phyloP scores from a whole-genome alignment of 805 yeast species.

The Hanseniaspora osmophila region DNA sequence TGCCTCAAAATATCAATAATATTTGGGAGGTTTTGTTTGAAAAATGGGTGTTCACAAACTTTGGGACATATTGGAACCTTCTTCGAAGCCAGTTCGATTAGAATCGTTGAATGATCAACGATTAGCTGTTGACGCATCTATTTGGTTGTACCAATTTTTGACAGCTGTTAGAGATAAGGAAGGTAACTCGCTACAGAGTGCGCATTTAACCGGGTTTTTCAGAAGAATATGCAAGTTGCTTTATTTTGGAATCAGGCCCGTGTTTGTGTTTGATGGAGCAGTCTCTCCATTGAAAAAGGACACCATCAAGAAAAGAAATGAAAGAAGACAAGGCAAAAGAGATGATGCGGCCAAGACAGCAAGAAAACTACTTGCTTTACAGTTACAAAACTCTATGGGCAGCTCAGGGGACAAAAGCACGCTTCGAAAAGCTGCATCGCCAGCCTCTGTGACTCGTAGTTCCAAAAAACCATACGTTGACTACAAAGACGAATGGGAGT shows the following conservation, averaged over 20 bases:
- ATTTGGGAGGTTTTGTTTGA: too few species aligned
- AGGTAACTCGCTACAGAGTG: conserved; percentile 61
- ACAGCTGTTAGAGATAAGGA: conserved; percentile 83
- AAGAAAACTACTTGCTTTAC: conserved; percentile 62
- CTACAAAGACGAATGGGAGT: conserved; percentile 69
- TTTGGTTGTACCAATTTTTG: conserved; percentile 93
- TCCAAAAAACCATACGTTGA: conserved; percentile 25
- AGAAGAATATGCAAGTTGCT: conserved; percentile 81
- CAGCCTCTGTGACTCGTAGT: conserved; percentile 17
- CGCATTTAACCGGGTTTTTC: conserved; percentile 93
- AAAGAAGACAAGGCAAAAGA: conserved; percentile 57
- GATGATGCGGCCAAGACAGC: conserved; percentile 67
- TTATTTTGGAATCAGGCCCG: conserved; percentile 76
- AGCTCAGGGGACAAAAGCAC: conserved; percentile 4
- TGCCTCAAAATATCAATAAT: too few species aligned
- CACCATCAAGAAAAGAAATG: conserved; percentile 61
- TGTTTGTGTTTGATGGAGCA: conserved; percentile 92
- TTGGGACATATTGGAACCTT: conserved; percentile 84
- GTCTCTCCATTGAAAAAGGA: conserved; percentile 73
- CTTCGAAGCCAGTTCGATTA: conserved; percentile 78
- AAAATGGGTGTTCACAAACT: conserved; percentile 89
- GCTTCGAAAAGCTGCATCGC: conserved; percentile 3
- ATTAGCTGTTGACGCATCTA: conserved; percentile 94
- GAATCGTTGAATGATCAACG: conserved; percentile 68
- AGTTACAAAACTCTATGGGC: conserved; percentile 47